Evolutionary conservation across 148 eudicot genomes (phyloP).

Genomic region (Diospyros lotus): DNA sequence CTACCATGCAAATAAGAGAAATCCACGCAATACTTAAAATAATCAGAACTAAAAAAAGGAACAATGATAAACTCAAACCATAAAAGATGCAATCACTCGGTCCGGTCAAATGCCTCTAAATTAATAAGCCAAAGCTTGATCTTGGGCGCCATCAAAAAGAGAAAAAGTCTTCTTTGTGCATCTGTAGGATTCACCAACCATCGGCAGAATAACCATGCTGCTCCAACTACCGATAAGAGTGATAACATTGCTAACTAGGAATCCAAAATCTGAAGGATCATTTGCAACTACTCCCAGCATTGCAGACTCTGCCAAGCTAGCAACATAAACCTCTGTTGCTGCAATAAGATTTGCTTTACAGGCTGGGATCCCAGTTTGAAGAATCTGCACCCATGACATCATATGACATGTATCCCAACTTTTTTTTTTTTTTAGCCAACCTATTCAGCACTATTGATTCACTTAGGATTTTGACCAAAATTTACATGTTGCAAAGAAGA

Average conservation of each 20-base stretch:
- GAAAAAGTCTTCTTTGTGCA: neutral
- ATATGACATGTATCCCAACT: too few species aligned
- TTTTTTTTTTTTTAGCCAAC: too few species aligned
- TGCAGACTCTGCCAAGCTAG: constrained; percentile 56
- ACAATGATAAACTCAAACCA: too few species aligned
- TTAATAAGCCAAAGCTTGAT: too few species aligned
- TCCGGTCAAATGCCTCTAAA: too few species aligned
- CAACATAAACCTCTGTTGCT: constrained; percentile 35
- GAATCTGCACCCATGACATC: too few species aligned
- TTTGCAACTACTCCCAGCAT: constrained; percentile 43
- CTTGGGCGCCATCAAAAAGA: too few species aligned
- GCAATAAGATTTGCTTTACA: constrained; percentile 91
- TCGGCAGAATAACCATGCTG: constrained; percentile 69
- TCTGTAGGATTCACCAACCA: constrained; percentile 34
- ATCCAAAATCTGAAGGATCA: constrained; percentile 74
- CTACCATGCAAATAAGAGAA: too few species aligned
- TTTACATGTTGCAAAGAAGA: neutral
- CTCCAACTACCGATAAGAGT: constrained; percentile 64
- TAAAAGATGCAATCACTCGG: too few species aligned
- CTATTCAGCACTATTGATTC: too few species aligned
- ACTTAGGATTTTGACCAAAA: neutral
- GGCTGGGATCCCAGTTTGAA: constrained; percentile 3
- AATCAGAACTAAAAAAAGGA: too few species aligned
- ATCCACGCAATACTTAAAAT: too few species aligned
- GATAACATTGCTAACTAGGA: constrained; percentile 68